phyloP scores from a whole-genome alignment of 1,139 yeast genomes.

The Kurtzmaniella quercitrusa region DNA sequence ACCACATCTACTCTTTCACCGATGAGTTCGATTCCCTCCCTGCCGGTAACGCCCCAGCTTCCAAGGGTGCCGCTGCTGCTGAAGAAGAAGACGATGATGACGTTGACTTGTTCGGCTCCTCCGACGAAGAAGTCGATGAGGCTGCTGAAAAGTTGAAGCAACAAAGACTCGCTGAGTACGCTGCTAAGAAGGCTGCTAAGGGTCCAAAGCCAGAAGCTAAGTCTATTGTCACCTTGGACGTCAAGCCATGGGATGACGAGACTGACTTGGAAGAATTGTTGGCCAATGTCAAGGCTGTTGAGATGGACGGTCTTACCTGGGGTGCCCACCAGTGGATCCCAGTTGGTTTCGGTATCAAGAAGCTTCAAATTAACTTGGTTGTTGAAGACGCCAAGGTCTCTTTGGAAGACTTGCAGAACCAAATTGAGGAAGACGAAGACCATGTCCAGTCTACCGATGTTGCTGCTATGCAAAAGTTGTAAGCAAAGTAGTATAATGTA shows the following conservation, averaged over 20 bases:
- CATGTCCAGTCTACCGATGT: slow-evolving; percentile 97
- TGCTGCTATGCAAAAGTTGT: slow-evolving; percentile 97
- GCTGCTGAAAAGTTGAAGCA: slow-evolving; percentile 96
- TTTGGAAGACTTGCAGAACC: slow-evolving; percentile 79
- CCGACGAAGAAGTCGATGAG: slow-evolving; percentile 90
- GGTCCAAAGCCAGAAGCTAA: slow-evolving; percentile 99
- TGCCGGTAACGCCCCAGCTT: slow-evolving; percentile 63
- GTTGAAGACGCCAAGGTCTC: slow-evolving; percentile 97
- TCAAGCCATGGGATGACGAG: slow-evolving; percentile 99
- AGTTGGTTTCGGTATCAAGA: slow-evolving; percentile 99
- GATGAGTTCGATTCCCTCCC: slow-evolving; percentile 81
- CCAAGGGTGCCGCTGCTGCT: slow-evolving; percentile 51
- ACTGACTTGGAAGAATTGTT: slow-evolving; percentile 87
- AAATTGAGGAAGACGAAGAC: slow-evolving; percentile 94
- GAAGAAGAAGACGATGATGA: slow-evolving; percentile 83
- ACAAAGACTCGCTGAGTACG: slow-evolving; percentile 96
- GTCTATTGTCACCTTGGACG: slow-evolving; percentile 93
- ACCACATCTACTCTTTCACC: slow-evolving; percentile 91
- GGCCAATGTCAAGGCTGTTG: slow-evolving; percentile 78
- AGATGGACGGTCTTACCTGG: slow-evolving; percentile 93
- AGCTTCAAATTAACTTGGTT: slow-evolving; percentile 97
- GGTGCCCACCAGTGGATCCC: slow-evolving; percentile 97
- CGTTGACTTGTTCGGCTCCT: slow-evolving; percentile 93
- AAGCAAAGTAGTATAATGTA: slow-evolving; percentile 27
- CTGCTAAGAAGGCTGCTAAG: slow-evolving; percentile 95